Conservation (phyloP, 768 basidiomycete species). For the Amyloporia xantha region DNA sequence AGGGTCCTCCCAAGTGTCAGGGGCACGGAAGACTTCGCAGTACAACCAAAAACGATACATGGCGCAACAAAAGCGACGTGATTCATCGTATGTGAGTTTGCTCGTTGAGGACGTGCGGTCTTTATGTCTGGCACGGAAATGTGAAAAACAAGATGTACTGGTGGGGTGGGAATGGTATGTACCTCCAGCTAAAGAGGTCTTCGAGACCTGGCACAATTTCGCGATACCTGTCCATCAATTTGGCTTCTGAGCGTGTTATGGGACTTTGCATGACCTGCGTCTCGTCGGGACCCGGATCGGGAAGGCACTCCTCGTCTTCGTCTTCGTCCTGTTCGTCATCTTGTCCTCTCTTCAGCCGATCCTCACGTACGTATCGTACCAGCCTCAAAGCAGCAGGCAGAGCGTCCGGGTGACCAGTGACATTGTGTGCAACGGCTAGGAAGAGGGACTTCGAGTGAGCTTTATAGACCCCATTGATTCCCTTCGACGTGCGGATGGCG, state of each 20-base stretch:
- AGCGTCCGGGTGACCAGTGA: constrained; percentile 15
- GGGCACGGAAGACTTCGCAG: neutral
- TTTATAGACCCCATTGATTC: constrained; percentile 16
- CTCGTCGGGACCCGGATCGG: constrained; percentile 2
- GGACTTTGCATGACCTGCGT: constrained; percentile 13
- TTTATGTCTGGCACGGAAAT: constrained; percentile 25
- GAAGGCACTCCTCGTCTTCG: constrained; percentile 4
- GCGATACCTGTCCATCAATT: constrained; percentile 19
- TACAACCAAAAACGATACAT: constrained; percentile 25
- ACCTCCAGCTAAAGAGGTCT: constrained; percentile 36
- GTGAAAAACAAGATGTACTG: neutral
- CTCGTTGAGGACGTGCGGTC: constrained; percentile 28
- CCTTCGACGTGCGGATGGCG: constrained; percentile 15
- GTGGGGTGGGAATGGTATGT: constrained; percentile 5
- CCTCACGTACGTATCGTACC: neutral
- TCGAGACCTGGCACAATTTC: constrained; percentile 25
- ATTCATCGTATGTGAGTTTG: constrained; percentile 26
- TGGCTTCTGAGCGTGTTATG: constrained; percentile 6
- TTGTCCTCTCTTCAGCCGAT: constrained; percentile 1
- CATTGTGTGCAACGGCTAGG: constrained; percentile 17
- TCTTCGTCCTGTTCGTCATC: neutral
- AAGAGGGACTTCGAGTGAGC: constrained; percentile 17
- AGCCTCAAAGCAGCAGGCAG: constrained; percentile 15
- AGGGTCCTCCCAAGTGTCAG: neutral
- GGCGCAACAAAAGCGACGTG: constrained; percentile 24